phyloP scores from a whole-genome alignment of 169 alveolate species.

The Plasmodium malariae region DNA sequence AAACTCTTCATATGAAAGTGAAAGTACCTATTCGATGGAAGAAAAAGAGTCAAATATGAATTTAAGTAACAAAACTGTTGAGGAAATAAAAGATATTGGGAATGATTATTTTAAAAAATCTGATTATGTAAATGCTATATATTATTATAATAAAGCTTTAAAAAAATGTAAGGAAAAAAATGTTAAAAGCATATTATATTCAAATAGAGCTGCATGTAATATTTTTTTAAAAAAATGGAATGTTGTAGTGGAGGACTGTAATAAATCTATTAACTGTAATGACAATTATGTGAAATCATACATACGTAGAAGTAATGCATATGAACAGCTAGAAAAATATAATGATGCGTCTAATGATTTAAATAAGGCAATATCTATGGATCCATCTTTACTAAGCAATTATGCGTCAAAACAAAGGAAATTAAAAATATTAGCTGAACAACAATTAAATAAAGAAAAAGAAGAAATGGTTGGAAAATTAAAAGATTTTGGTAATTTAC shows the following conservation, averaged over 20 bases:
- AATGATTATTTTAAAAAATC: constrained; percentile 72
- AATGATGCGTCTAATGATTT: constrained; percentile 91
- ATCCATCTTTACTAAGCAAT: constrained; percentile 82
- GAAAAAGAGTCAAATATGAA: constrained; percentile 21
- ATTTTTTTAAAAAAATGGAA: constrained; percentile 83
- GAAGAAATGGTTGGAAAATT: constrained; percentile 95
- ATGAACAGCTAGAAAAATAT: constrained; percentile 88
- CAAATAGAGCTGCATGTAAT: constrained; percentile 91
- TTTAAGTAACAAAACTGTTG: constrained; percentile 61
- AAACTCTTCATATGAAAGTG: neutral
- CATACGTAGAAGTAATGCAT: constrained; percentile 88
- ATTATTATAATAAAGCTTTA: constrained; percentile 81
- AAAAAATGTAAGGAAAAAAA: constrained; percentile 79
- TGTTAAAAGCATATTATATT: constrained; percentile 80
- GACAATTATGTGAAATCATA: constrained; percentile 77
- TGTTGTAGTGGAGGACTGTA: constrained; percentile 83
- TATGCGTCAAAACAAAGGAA: constrained; percentile 71
- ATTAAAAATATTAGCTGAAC: constrained; percentile 84
- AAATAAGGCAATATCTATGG: constrained; percentile 89
- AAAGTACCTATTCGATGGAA: neutral
- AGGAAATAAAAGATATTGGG: constrained; percentile 78
- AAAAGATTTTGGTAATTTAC: constrained; percentile 94
- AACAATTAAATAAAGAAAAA: constrained; percentile 91
- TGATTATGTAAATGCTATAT: constrained; percentile 75
- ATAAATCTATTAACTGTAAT: constrained; percentile 20